phyloP scores from a whole-genome alignment of 371 early-diverging fungal genomes.

The Mortierella sp. region DNA sequence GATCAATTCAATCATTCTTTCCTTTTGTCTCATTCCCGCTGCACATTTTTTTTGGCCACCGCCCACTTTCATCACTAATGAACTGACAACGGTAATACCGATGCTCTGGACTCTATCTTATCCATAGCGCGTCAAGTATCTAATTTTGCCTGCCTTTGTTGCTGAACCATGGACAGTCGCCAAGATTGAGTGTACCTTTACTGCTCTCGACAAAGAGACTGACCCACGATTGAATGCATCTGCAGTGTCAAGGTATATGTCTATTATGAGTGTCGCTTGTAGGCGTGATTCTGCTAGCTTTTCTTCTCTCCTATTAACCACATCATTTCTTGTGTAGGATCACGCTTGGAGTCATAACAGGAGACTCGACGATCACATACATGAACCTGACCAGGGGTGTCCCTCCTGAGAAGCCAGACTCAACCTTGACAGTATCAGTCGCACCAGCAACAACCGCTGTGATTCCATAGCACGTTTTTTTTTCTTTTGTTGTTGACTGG shows the following conservation, averaged over 20 bases:
- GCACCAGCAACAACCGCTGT: not conserved
- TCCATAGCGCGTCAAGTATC: slow-evolving; percentile 20
- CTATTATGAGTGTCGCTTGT: too few species aligned
- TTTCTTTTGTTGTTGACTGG: not conserved
- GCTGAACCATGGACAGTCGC: slow-evolving; percentile 41
- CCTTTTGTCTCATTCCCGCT: too few species aligned
- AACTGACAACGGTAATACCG: not conserved
- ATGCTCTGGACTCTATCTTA: not conserved
- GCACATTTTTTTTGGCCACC: too few species aligned
- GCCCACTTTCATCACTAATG: not conserved
- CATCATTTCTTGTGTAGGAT: slow-evolving; percentile 16
- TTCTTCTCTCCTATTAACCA: not conserved
- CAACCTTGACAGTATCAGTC: not conserved
- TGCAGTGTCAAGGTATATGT: slow-evolving; percentile 9
- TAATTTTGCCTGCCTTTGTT: slow-evolving; percentile 29
- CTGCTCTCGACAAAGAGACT: slow-evolving; percentile 17
- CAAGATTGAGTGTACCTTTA: slow-evolving; percentile 28
- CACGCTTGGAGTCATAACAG: slow-evolving; percentile 32
- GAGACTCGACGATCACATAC: slow-evolving; percentile 48
- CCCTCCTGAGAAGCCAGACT: slow-evolving; percentile 3
- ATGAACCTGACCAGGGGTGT: slow-evolving; percentile 33
- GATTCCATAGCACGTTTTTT: not conserved
- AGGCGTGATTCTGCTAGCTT: not conserved
- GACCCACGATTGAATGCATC: slow-evolving; percentile 22
- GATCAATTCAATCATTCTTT: not conserved